Percentiles rank a stretch among this genome's conserved stretches.
These are phyloP conservation scores for Diutina sp. DNA, from an alignment of 1,139 yeast species.

Conservation along the genomic window DNA sequence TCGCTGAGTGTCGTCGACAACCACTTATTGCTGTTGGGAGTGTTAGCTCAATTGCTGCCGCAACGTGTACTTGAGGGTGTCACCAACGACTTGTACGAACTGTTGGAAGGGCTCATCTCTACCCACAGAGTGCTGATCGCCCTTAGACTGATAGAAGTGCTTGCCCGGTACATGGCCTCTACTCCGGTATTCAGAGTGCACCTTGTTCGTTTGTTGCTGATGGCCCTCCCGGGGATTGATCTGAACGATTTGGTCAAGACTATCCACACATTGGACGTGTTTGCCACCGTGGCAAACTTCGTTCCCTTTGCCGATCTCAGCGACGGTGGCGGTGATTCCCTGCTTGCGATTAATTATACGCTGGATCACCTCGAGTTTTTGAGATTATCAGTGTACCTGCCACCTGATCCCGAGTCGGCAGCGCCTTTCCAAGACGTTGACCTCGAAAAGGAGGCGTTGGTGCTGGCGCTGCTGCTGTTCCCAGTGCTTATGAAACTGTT, in stretches of 20 bases:
- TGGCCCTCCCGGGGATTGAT: slow-evolving; percentile 75
- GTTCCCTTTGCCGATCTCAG: slow-evolving; percentile 56
- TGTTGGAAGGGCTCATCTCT: slow-evolving; percentile 68
- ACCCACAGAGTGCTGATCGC: slow-evolving; percentile 76
- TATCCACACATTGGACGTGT: slow-evolving; percentile 51
- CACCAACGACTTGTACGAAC: slow-evolving; percentile 69
- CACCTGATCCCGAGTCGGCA: not conserved
- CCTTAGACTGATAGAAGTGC: slow-evolving; percentile 49
- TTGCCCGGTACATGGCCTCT: slow-evolving; percentile 56
- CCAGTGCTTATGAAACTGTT: slow-evolving; percentile 46
- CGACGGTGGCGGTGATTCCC: slow-evolving; percentile 29
- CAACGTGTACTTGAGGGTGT: slow-evolving; percentile 48
- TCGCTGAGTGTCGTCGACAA: slow-evolving; percentile 42
- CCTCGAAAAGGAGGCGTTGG: not conserved
- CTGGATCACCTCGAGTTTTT: slow-evolving; percentile 45
- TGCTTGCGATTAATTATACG: slow-evolving; percentile 64
- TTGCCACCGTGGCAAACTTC: slow-evolving; percentile 60
- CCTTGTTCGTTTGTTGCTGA: slow-evolving; percentile 55
- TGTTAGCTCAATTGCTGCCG: slow-evolving; percentile 55
- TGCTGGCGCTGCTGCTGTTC: slow-evolving; percentile 18
- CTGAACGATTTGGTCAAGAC: slow-evolving; percentile 77
- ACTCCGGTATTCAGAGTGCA: slow-evolving; percentile 67
- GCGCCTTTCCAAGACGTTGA: not conserved
- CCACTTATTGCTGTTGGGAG: slow-evolving; percentile 48
- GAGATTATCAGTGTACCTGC: slow-evolving; percentile 19